Base-by-base conservation (phyloP, 805 yeast species). In the Grigorovia yakushimaensis region DNA sequence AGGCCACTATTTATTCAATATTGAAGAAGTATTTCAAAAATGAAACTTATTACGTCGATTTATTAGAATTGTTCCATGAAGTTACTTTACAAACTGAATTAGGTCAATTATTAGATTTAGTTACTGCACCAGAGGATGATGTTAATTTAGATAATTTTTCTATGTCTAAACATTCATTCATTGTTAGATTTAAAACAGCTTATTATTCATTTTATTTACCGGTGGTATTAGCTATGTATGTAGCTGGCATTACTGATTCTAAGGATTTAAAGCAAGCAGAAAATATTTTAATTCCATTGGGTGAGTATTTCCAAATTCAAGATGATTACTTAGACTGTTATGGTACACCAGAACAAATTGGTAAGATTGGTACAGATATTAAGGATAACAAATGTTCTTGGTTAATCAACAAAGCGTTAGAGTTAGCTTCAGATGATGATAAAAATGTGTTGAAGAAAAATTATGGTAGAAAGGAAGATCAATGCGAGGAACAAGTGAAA, bases 331-430 rank as follows among this genome's bases (percentile, higher is more conserved):
- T 93, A 55, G 99, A 93, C 69, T 87, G 96, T 68, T 93, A 87
- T 63, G 99, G 98, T 55, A 88, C 91, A 59, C 96, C 98, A 40
- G 94, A 86, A 64, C 88, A 91, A 61, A 93, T 89, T 62, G 99
- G 99, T 53, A 93, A 93, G 75, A 88, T 93, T 57, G 99, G 99
- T 57, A 93, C 98, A 50, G 99, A 93, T 67, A 93, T 93, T 63
- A 85, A 85, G 72, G 99, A 93, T 70, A 93, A 93, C 79, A 93
- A 93, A 70, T 93, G 99, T 70, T 85, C 96, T 41, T 93, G 99
- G 99, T 81, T 93, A 47, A 78, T 93, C 60, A 93, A 93, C 74
- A 85, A 87, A 57, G 98, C 98, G 7, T 77, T 93, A 59, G 76
- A 82, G 65, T 71, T 81, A 55, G 91, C 78, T 46, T 74, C 78